Percentiles rank a stretch among this genome's conserved stretches.
Conservation (phyloP, 225 moss, liverwort and hornwort genomes). For the Polytrichum commune region DNA sequence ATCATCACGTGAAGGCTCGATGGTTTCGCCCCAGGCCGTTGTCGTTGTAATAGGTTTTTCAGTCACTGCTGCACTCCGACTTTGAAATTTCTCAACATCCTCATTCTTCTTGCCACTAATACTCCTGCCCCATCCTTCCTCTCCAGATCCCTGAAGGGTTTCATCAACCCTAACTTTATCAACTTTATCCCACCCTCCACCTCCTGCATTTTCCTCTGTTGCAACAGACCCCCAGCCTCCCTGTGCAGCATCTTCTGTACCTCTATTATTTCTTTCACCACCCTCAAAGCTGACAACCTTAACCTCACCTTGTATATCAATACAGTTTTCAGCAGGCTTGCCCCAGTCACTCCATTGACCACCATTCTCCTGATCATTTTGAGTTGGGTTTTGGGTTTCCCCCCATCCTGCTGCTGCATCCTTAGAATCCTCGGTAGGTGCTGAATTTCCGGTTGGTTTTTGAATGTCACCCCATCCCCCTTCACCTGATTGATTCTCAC, state of each 20-base stretch:
- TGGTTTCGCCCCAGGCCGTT: too few species aligned
- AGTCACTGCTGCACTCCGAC: too few species aligned
- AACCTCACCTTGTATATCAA: too few species aligned
- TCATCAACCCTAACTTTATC: too few species aligned
- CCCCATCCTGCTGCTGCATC: neutral
- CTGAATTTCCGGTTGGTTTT: neutral
- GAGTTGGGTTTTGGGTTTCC: neutral
- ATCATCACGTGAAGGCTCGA: too few species aligned
- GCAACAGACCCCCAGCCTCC: neutral
- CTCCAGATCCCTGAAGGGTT: neutral
- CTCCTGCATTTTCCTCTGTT: neutral
- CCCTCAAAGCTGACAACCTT: neutral
- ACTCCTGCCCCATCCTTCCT: slow-evolving; percentile 12
- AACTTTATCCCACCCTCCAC: slow-evolving; percentile 5
- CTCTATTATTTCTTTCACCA: neutral
- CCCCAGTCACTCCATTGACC: neutral
- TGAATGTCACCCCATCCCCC: neutral
- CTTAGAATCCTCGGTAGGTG: neutral
- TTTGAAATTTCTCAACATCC: slow-evolving; percentile 5
- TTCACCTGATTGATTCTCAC: neutral
- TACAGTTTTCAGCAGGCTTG: neutral
- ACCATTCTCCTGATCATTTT: neutral
- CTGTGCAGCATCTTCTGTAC: neutral
- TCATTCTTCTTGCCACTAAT: slow-evolving; percentile 13
- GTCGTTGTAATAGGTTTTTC: too few species aligned